Percentiles rank a stretch among this genome's conserved stretches.
Evolutionary conservation across 805 yeast species (phyloP).

Genomic region (Starmerella stigmatis): DNA sequence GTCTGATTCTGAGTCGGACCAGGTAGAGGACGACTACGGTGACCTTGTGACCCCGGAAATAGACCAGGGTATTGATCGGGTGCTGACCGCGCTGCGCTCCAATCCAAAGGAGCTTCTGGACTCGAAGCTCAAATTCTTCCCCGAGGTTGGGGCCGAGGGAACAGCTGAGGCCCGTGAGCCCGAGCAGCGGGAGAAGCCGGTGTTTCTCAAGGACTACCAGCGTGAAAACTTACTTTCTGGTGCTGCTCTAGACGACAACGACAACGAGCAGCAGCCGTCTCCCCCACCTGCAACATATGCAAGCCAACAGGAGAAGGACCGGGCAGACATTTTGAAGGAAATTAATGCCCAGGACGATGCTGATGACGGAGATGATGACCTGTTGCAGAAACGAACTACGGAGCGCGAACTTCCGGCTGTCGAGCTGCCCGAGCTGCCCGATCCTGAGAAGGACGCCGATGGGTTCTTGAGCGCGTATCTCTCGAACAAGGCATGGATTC

Average conservation of each 20-base stretch:
- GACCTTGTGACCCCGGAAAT: slow-evolving; percentile 78
- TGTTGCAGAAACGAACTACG: slow-evolving; percentile 50
- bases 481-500: slow-evolving; percentile 80
- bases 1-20: slow-evolving; percentile 35
- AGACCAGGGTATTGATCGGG: slow-evolving; percentile 65
- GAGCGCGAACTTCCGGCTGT: slow-evolving; percentile 28
- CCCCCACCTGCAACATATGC: slow-evolving; percentile 50
- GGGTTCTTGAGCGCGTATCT: slow-evolving; percentile 66
- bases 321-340: slow-evolving; percentile 60
- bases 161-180: slow-evolving; percentile 14
- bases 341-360: slow-evolving; percentile 50
- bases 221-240: slow-evolving; percentile 71
- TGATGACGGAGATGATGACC: slow-evolving; percentile 37
- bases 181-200: slow-evolving; percentile 46
- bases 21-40: slow-evolving; percentile 87
- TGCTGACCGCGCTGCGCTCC: slow-evolving; percentile 60
- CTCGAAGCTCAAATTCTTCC: slow-evolving; percentile 62
- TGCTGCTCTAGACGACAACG: slow-evolving; percentile 47
- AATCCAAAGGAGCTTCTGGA: slow-evolving; percentile 48
- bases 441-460: slow-evolving; percentile 52
- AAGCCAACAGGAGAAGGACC: slow-evolving; percentile 65
- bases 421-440: slow-evolving; percentile 48
- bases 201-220: slow-evolving; percentile 86
- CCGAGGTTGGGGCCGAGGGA: slow-evolving; percentile 44
- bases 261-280: slow-evolving; percentile 37